A percentile compares a stretch with the other conserved stretches of the same genome.
Conservation (phyloP, 768 basidiomycete species). For the Lactifluus pinguis region DNA sequence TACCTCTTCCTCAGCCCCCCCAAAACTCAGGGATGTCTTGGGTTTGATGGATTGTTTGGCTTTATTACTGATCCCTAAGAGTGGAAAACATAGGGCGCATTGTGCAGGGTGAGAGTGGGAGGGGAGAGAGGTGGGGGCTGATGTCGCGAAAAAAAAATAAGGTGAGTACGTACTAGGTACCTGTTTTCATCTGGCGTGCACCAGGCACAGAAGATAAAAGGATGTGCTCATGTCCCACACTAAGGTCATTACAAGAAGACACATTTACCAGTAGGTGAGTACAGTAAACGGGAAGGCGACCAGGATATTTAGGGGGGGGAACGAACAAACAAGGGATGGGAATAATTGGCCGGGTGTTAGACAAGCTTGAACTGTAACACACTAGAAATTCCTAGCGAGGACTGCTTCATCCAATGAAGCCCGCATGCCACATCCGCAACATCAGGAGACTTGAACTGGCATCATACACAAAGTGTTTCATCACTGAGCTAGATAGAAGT, state of each 20-base stretch:
- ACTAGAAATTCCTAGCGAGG: too few relatives aligned
- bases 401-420: too few relatives aligned
- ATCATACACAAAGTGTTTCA: too few relatives aligned
- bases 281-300: too few relatives aligned
- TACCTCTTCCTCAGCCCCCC: slow-evolving; percentile 60
- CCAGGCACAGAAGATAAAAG: slow-evolving; percentile 26
- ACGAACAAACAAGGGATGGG: not conserved
- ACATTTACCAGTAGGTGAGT: not conserved
- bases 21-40: slow-evolving; percentile 71
- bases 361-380: too few relatives aligned
- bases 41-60: slow-evolving; percentile 50
- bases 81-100: not conserved
- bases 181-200: slow-evolving; percentile 26
- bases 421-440: too few relatives aligned
- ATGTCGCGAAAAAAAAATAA: not conserved
- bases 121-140: not conserved
- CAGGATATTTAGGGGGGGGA: not conserved
- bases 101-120: too few relatives aligned
- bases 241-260: slow-evolving; percentile 1
- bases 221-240: slow-evolving; percentile 23
- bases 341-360: not conserved
- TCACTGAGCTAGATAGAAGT: too few relatives aligned
- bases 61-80: slow-evolving; percentile 60
- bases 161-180: slow-evolving; percentile 18
- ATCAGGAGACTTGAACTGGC: too few relatives aligned